Conservation (phyloP, 768 basidiomycete species). For the Trametes coccinea region DNA sequence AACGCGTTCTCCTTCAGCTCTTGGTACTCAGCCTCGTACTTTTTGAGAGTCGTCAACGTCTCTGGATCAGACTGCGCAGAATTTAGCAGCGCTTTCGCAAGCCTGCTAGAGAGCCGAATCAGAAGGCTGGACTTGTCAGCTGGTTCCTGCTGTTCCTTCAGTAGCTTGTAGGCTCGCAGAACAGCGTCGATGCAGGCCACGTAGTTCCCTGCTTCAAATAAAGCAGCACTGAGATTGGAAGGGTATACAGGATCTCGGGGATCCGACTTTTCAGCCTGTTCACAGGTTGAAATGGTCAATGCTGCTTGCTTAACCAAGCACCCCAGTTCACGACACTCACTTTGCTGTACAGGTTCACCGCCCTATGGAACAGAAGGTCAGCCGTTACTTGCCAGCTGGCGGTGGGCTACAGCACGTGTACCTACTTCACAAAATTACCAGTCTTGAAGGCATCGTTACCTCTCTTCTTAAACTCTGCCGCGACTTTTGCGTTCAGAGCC, state of each 20-base stretch:
- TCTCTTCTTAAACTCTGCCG: no score
- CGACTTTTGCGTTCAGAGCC: no score
- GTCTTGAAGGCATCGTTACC: no score
- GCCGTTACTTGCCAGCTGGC: no score
- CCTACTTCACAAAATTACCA: no score
- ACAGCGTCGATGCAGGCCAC: slow-evolving; percentile 17
- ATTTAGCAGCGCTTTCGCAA: background rate
- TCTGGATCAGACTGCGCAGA: background rate
- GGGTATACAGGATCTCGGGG: slow-evolving; percentile 22
- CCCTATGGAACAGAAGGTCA: no score
- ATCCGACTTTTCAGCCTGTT: slow-evolving; percentile 18
- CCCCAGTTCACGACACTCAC: no score
- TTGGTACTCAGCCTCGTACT: background rate
- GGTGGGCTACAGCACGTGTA: no score
- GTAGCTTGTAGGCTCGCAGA: slow-evolving; percentile 17
- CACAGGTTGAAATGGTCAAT: no score
- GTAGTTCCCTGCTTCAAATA: slow-evolving; percentile 26
- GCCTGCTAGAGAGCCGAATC: background rate
- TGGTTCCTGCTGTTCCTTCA: background rate
- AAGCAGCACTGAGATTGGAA: slow-evolving; percentile 27
- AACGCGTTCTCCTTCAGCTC: background rate
- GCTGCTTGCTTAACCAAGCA: no score
- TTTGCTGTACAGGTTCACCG: no score
- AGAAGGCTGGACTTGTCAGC: background rate
- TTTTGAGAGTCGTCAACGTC: background rate